Base-by-base conservation (phyloP, 768 basidiomycete genomes). In the Tricholoma matsutake region DNA sequence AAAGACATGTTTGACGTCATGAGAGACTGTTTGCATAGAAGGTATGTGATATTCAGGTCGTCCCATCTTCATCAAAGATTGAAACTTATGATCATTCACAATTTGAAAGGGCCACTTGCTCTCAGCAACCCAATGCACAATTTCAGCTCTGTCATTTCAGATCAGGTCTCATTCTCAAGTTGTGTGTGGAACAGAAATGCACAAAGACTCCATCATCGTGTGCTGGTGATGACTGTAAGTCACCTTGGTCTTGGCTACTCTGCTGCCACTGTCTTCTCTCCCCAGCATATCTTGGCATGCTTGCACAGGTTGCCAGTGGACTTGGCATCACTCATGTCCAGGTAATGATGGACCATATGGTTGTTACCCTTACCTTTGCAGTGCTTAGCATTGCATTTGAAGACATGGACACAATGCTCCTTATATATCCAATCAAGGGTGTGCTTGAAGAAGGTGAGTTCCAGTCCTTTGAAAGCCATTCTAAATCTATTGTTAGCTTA, bases 31-130 rank as follows among this genome's bases (percentile, higher is more conserved):
- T 0, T 63, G 25, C 1, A 65, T 60, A 0, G 67, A 73, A 1
- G 76, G 77, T 45, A 79, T 43, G 56, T 73, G 71, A 11, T 72
- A 66, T 10, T 65, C 63, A 1, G 71, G 76, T 1, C 72, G 62
- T 0, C 73, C 74, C 0, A 71, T 73, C 56, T 71, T 73, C 72
- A 77, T 76, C n/a, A 77, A 56, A 2, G 31, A 58, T 1, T 64
- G 41, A 58, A 77, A 73, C 0, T 68, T 72, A 0, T 59, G 53
- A 51, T 80, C 75, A 0, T 67, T 54, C 0, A 77, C 69, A 41
- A 76, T 74, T 0, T 53, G 60, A 58, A 75, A 76, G 0, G 76
- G 77, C 0, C 69, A 66, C 11, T 64, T 52, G n/a, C n/a, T n/a
- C n/a, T n/a, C n/a, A n/a, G n/a, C n/a, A n/a, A n/a, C n/a, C n/a